Evolutionary conservation across 2,329 filamentous ascomycete species (phyloP), one percentile per base, ranked within the genome.

Genomic region (Diaporthe caulivora): DNA sequence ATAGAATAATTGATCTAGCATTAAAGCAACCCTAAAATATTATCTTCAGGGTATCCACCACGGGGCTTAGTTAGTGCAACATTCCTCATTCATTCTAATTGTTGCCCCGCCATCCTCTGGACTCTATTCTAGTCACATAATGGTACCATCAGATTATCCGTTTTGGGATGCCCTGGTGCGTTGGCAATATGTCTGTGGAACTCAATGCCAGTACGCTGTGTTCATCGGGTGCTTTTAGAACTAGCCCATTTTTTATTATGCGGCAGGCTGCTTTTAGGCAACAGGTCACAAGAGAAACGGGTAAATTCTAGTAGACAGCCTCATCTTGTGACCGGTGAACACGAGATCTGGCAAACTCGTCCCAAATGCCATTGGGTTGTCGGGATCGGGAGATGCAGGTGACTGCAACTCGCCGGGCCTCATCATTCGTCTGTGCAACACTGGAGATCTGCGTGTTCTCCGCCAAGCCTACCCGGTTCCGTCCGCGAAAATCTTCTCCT

Each of bases 311-410:
- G n/a, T 31, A 31, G 44, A 42, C 55, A 29, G 29, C 68, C 37
- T 51, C 31, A 71, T 44, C 47, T 57, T 37, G 37, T 65, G 17
- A 29, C 13, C 8, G 44, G 26, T 24, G 15, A 60, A 34, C 55
- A 60, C 55, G 29, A 62, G 55, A 71, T 71, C 68, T 71, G 18
- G 55, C 34, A n/a, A n/a, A 62, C 44, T 49, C 15, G 5, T 53
- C 2, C 49, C 10, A 29, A 29, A 51, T 40, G 44, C 17, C 44
- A 65, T 51, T 65, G 62, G 44, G 15, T 34, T 65, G 42, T 37
- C 31, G 21, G 44, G 44, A 37, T 37, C 62, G 62, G 44, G 44
- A 65, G 44, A 51, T 37, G 47, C 44, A 49, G 44, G 29, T 4
- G 21, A 40, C 62, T 65, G 62, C 62, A 49, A 8, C 15, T 51